phyloP scores from a whole-genome alignment of 2,329 filamentous ascomycete genomes.

The Trichoderma semiorbis region DNA sequence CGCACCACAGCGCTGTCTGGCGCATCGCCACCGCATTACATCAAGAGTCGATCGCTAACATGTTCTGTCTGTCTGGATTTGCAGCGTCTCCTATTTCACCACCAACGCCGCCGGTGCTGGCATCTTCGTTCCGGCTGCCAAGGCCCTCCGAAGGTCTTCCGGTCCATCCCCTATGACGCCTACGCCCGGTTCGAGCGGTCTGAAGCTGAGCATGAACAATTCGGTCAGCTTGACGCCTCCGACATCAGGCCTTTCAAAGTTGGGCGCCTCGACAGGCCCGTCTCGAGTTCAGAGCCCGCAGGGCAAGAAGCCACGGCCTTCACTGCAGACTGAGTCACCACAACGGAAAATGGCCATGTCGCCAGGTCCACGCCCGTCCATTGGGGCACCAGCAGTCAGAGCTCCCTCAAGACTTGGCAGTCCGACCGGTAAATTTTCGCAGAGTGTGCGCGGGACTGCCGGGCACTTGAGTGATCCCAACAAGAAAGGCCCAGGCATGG shows the following conservation, averaged over 20 bases:
- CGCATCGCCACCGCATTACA: neutral
- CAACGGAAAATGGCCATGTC: slow-evolving; percentile 65
- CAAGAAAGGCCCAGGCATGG: slow-evolving; percentile 49
- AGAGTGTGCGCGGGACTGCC: slow-evolving; percentile 59
- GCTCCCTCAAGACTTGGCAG: slow-evolving; percentile 35
- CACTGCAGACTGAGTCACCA: slow-evolving; percentile 87
- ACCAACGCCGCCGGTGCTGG: slow-evolving; percentile 77
- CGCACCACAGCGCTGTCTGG: slow-evolving; percentile 15
- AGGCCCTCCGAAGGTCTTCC: slow-evolving; percentile 67
- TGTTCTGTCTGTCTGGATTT: neutral
- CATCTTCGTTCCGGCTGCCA: slow-evolving; percentile 87
- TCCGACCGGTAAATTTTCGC: slow-evolving; percentile 57
- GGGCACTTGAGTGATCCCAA: slow-evolving; percentile 59
- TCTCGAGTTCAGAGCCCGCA: slow-evolving; percentile 65
- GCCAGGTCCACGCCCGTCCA: slow-evolving; percentile 54
- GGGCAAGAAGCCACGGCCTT: slow-evolving; percentile 69
- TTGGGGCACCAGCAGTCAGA: slow-evolving; percentile 48
- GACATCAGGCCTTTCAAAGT: slow-evolving; percentile 66
- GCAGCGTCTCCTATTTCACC: slow-evolving; percentile 71
- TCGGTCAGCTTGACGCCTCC: slow-evolving; percentile 61
- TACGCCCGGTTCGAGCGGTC: slow-evolving; percentile 55
- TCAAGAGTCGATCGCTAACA: slow-evolving; percentile 16
- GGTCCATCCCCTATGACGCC: slow-evolving; percentile 64
- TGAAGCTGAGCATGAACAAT: slow-evolving; percentile 52
- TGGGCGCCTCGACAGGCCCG: slow-evolving; percentile 82